phyloP scores from a whole-genome alignment of 495 filamentous ascomycete species.

The Penicillium longicatenatum region DNA sequence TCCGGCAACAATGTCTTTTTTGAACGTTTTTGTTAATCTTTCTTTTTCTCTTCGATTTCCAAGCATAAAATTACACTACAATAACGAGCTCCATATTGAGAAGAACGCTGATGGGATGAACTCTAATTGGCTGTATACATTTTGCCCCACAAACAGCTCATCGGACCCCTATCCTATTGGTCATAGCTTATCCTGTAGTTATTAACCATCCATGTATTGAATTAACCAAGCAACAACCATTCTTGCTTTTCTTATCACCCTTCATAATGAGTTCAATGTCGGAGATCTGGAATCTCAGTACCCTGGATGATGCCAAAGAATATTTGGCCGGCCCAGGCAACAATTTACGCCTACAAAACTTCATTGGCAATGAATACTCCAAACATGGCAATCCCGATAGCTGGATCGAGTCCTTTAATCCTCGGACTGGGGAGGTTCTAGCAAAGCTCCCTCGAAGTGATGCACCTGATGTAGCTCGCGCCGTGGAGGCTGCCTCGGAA shows the following conservation, averaged over 20 bases:
- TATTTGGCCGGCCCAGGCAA: constrained; percentile 7
- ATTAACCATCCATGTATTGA: not conserved
- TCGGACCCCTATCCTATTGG: not conserved
- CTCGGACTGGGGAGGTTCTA: constrained; percentile 11
- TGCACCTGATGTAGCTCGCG: constrained; percentile 12
- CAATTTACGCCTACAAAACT: constrained; percentile 14
- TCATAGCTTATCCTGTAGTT: not conserved
- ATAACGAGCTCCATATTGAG: no score
- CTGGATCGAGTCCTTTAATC: constrained; percentile 20
- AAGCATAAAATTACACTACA: no score
- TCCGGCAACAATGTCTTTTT: no score
- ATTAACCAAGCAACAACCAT: not conserved
- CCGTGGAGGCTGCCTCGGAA: constrained; percentile 15
- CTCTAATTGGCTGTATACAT: not conserved
- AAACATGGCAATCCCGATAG: not conserved
- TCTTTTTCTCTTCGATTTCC: no score
- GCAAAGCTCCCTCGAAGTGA: constrained; percentile 11
- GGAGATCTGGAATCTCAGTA: constrained; percentile 14
- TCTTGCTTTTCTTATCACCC: not conserved
- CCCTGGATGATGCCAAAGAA: constrained; percentile 4
- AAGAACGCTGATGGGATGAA: no score
- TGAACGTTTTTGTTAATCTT: no score
- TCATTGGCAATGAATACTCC: constrained; percentile 14
- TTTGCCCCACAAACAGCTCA: not conserved
- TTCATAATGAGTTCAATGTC: constrained; percentile 3